Evolutionary conservation across 306 rosid genomes (phyloP).

Genomic region (Trifolium repens): DNA sequence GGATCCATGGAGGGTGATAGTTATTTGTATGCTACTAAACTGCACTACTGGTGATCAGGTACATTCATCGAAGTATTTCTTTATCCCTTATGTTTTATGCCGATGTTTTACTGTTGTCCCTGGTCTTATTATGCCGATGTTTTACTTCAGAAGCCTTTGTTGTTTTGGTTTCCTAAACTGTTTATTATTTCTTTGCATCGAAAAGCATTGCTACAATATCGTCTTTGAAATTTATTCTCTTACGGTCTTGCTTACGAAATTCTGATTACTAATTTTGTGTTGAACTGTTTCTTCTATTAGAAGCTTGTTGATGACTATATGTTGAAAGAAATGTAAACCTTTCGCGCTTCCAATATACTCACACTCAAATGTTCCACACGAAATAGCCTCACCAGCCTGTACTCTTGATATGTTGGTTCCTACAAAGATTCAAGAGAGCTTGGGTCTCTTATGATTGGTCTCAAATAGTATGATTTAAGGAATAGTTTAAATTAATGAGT

Average conservation of each 20-base stretch:
- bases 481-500: too few species aligned
- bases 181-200: not conserved
- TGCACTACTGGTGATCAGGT: slow-evolving; percentile 66
- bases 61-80: slow-evolving; percentile 4
- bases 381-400: too few species aligned
- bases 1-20: slow-evolving; percentile 78
- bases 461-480: too few species aligned
- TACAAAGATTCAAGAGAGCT: too few species aligned
- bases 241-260: not conserved
- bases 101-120: not conserved
- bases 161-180: slow-evolving; percentile 1
- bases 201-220: not conserved
- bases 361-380: too few species aligned
- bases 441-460: too few species aligned
- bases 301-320: not conserved
- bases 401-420: too few species aligned
- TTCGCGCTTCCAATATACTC: too few species aligned
- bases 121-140: not conserved
- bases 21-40: slow-evolving; percentile 75
- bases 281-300: not conserved
- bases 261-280: not conserved
- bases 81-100: not conserved
- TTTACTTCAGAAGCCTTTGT: not conserved
- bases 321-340: not conserved
- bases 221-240: not conserved